Evolutionary conservation across 2,329 filamentous ascomycete species (phyloP), one percentile per base, ranked within the genome.

Genomic region (Aureobasidium subglaciale): DNA sequence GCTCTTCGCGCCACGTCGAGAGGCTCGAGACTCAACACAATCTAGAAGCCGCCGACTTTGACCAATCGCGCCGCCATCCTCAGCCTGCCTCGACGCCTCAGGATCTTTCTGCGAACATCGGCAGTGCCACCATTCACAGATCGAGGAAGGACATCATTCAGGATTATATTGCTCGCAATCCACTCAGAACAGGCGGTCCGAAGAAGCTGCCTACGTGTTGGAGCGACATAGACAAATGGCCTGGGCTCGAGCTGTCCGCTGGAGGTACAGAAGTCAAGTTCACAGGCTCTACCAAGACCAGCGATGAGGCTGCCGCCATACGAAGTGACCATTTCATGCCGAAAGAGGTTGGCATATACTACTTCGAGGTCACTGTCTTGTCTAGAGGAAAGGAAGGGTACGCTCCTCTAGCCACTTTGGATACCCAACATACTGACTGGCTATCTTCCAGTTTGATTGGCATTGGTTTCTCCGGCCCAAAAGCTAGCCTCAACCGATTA

Each of bases 321-420:
- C 84, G 93, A 56, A 83, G 91, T 25, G 87, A 99, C 69, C 78
- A 90, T 68, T 82, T 85, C 46, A 96, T 97, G 83, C 90, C 93
- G 4, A 79, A 84, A 32, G 87, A 95, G 65, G 93, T 88, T 62
- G 93, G 93, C 2, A 86, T 99, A 58, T 99, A 96, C 70, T 99
- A 99, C 69, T 99, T 84, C 66, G 93, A 99, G 65, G 77, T 84
- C 30, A 81, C 80, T 8, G 80, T 89, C 45, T 68, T 85, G 49
- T 81, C 82, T 7, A 83, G 84, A 64, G 81, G 81, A 50, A 84
- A 85, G 66, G 85, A 88, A 49, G 82, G 82, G 82, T 84, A 75
- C 61, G 78, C 63, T 50, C 43, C 55, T 41, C 34, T 38, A n/a
- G 53, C 11, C 22, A 5, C 41, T 15, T 35, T 32, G 27, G 24